Conservation (phyloP, 1,139 yeast genomes). For the Lodderomyces theae region DNA sequence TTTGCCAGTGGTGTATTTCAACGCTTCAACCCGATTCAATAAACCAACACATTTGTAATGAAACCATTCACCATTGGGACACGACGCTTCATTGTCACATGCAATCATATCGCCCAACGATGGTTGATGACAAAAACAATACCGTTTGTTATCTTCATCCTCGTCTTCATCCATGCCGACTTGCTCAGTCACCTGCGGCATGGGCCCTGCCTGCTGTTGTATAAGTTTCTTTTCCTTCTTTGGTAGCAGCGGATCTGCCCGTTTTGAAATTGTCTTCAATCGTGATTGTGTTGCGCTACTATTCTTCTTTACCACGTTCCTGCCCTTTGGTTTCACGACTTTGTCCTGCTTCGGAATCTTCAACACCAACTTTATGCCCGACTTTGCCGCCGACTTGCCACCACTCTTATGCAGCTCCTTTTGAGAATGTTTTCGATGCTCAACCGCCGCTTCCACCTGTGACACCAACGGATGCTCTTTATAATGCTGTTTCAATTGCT, state of each 20-base stretch:
- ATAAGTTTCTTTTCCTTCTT: constrained; percentile 6
- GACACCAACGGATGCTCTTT: constrained; percentile 35
- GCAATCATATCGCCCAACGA: constrained; percentile 50
- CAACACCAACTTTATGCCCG: constrained; percentile 29
- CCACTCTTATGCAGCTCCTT: constrained; percentile 19
- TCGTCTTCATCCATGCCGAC: constrained; percentile 12
- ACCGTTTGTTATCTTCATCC: constrained; percentile 25
- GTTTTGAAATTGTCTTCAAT: neutral
- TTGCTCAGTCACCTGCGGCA: neutral
- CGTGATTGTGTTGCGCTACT: neutral
- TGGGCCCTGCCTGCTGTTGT: constrained; percentile 6
- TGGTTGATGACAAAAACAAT: constrained; percentile 45
- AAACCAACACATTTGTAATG: constrained; percentile 50
- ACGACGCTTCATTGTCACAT: constrained; percentile 39
- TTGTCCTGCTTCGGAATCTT: constrained; percentile 23
- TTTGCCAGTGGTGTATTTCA: constrained; percentile 36
- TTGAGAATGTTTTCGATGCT: constrained; percentile 26
- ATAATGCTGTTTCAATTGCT: constrained; percentile 36
- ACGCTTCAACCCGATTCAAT: constrained; percentile 38
- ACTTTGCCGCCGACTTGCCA: constrained; percentile 8
- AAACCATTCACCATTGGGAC: constrained; percentile 51
- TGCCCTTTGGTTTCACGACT: constrained; percentile 7
- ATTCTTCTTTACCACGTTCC: constrained; percentile 6
- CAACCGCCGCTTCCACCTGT: constrained; percentile 40
- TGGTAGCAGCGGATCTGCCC: constrained; percentile 1